Percentiles rank a stretch among this genome's conserved stretches.
These are phyloP conservation scores for Capsella rubella DNA, from an alignment of 441 rosid species.

Conservation along the genomic window DNA sequence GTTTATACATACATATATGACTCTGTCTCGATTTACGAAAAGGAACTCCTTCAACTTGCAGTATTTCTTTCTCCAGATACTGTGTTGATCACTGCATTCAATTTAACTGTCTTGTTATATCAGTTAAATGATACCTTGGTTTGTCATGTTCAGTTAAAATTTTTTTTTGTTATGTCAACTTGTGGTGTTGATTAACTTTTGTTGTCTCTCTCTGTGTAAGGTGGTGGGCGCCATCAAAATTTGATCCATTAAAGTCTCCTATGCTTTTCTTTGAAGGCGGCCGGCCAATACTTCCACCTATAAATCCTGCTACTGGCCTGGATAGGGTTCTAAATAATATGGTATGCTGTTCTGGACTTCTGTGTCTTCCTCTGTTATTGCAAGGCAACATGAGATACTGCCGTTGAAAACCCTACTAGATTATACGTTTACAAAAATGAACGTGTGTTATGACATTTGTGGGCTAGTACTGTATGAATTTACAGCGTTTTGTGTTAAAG, in stretches of 20 bases:
- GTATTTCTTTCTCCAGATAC: background rate
- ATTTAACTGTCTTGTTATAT: background rate
- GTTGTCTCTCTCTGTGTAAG: constrained; percentile 46
- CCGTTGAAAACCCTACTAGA: background rate
- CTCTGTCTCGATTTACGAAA: background rate
- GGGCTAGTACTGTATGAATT: background rate
- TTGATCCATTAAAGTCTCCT: constrained; percentile 81
- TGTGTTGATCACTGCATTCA: constrained; percentile 16
- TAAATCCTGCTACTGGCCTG: constrained; percentile 68
- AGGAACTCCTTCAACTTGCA: background rate
- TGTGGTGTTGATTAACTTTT: constrained; percentile 15
- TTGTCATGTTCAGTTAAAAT: constrained; percentile 3
- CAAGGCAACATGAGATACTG: background rate
- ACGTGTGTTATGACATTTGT: background rate
- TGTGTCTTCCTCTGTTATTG: constrained; percentile 3
- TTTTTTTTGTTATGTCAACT: background rate
- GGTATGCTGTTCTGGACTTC: constrained; percentile 51
- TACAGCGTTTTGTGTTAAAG: background rate
- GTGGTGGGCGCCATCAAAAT: constrained; percentile 98
- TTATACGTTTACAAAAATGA: constrained; percentile 2
- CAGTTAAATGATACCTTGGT: constrained; percentile 12
- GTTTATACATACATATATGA: background rate
- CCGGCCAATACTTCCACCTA: constrained; percentile 70
- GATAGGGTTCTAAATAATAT: constrained; percentile 72
- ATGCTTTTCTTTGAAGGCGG: constrained; percentile 89